Evolutionary conservation across 2,329 filamentous ascomycete genomes (phyloP).

Genomic region (Fusarium stilboides): DNA sequence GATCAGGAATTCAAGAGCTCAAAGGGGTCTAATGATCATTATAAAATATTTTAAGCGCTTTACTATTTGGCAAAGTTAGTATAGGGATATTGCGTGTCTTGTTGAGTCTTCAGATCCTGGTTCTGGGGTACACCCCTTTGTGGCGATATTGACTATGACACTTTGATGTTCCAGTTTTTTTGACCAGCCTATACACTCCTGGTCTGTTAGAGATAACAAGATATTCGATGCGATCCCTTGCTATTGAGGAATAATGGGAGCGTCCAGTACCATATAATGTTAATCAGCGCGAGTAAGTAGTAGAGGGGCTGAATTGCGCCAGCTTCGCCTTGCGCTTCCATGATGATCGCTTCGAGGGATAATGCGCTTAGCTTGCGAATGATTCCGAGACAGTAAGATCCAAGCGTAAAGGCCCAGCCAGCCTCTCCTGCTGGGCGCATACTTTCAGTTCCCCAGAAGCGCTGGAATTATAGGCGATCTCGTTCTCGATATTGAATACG

Average conservation of each 20-base stretch:
- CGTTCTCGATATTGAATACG: background rate
- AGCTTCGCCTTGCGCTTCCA: slow-evolving; percentile 21
- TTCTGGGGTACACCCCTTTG: slow-evolving; percentile 19
- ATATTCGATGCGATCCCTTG: background rate
- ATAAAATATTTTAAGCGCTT: background rate
- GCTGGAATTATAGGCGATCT: slow-evolving; percentile 14
- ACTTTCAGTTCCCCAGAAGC: slow-evolving; percentile 6
- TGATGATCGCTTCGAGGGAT: slow-evolving; percentile 26
- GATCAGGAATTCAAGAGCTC: slow-evolving; percentile 6
- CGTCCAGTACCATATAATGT: background rate
- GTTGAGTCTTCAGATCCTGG: background rate
- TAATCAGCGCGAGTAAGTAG: slow-evolving; percentile 9
- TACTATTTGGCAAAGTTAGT: background rate
- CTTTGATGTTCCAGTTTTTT: slow-evolving; percentile 34
- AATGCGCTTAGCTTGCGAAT: slow-evolving; percentile 34
- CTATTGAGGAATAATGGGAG: background rate
- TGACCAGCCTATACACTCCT: slow-evolving; percentile 6
- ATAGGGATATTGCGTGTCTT: background rate
- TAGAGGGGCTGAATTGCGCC: slow-evolving; percentile 21
- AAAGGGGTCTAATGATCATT: background rate
- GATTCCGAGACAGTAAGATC: slow-evolving; percentile 37
- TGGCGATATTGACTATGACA: slow-evolving; percentile 30
- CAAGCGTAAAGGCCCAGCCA: slow-evolving; percentile 22
- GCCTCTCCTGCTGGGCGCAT: slow-evolving; percentile 25
- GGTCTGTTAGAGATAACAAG: background rate